Base-by-base conservation (phyloP, 2,329 filamentous ascomycete genomes). In the Ilyonectria robusta region DNA sequence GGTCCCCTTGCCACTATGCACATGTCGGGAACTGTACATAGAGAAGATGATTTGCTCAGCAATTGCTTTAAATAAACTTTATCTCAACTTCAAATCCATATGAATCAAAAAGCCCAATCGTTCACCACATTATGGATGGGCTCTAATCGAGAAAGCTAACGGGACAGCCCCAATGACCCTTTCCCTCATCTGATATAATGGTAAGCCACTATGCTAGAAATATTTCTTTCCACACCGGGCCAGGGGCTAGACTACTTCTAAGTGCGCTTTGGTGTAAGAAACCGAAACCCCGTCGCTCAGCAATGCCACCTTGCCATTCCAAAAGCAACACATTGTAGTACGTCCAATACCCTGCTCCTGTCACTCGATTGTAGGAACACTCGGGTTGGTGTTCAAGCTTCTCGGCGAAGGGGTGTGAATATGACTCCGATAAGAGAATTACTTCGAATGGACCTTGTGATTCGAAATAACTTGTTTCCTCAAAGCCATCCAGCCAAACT, bases 261-360 rank as follows among this genome's bases (percentile, higher is more conserved):
- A 69, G 17, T 4, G 56, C 67, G 15, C 17, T 31, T 7, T 46
- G 40, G 1, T 11, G 11, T 1, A 69, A 10, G 3, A 26, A 3
- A 2, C 68, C 66, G 10, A 62, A 46, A 2, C 68, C 68, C 11
- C 66, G 55, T 19, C 66, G 44, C 37, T 70, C 62, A n/a, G 68
- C 66, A 13, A 70, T 55, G 0, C 62, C 62, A 1, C 35, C 65
- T 17, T 51, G 35, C 51, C 66, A 66, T n/a, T 68, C 66, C 8
- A 70, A 11, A 17, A 63, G n/a, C 17, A 68, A 10, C 0, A 63
- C 47, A 35, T 55, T 26, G 3, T 50, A 56, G 21, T 26, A 35
- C 7, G 15, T 15, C 47, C 37, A 59, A 10, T n/a, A n/a, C n/a
- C n/a, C n/a, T n/a, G n/a, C n/a, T n/a, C n/a, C n/a, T n/a, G n/a